Conservation (phyloP, 2,329 filamentous ascomycete genomes). For the Clonostachys sp. region DNA sequence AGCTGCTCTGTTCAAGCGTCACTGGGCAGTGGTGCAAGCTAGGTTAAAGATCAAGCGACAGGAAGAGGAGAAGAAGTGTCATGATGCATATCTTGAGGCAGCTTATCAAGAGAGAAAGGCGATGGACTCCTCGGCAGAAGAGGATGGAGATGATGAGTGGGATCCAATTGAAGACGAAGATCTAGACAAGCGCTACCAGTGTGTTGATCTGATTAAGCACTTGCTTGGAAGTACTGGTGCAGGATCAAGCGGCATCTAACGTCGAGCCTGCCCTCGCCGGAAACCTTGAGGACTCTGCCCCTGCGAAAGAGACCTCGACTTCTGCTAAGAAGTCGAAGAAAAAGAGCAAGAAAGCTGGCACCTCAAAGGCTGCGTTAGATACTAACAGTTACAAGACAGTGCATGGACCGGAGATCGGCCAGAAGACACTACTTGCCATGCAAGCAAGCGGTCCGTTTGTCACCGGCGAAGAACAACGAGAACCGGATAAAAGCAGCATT, state of each 20-base stretch:
- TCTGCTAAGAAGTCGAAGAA: not conserved
- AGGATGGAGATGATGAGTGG: constrained; percentile 14
- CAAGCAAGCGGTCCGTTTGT: too few species aligned
- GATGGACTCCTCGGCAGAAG: constrained; percentile 2
- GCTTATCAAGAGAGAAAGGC: constrained; percentile 13
- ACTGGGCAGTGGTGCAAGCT: constrained; percentile 13
- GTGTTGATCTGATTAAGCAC: constrained; percentile 18
- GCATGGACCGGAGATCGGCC: constrained; percentile 1
- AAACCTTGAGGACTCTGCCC: not conserved
- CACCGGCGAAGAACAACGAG: constrained; percentile 3
- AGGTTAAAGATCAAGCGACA: constrained; percentile 9
- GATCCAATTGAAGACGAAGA: constrained; percentile 18
- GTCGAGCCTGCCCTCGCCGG: not conserved
- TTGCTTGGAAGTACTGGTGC: constrained; percentile 12
- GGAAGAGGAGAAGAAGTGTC: constrained; percentile 15
- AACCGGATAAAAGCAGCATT: constrained; percentile 17
- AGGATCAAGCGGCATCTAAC: not conserved
- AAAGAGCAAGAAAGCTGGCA: not conserved
- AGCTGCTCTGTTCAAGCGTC: constrained; percentile 16
- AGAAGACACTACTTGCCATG: constrained; percentile 10
- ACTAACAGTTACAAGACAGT: not conserved
- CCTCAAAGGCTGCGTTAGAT: not conserved
- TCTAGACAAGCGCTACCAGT: constrained; percentile 12
- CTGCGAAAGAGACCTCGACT: not conserved
- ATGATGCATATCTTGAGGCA: constrained; percentile 18